These are phyloP conservation scores for Leccinum imitatum DNA, from an alignment of 768 basidiomycete genomes.

Conservation along the genomic window DNA sequence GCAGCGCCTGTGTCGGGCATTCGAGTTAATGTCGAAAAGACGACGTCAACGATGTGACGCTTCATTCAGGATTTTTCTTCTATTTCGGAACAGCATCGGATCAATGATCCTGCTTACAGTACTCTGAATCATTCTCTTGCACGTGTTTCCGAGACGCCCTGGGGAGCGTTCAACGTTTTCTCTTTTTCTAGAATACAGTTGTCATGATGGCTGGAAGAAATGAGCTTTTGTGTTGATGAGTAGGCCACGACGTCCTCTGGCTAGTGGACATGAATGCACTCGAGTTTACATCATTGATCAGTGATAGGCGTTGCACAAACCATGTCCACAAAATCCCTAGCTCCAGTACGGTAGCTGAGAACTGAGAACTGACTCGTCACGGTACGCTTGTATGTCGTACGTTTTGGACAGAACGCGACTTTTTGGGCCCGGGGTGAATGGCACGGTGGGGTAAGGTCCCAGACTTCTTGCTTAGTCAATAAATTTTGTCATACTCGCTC, in stretches of 20 bases:
- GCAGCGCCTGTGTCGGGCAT: conserved; percentile 40
- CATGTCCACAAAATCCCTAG: too few species aligned
- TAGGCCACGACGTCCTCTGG: background rate
- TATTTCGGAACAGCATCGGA: conserved; percentile 26
- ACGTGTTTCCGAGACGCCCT: conserved; percentile 13
- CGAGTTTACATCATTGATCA: too few species aligned
- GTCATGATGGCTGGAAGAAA: conserved; percentile 15
- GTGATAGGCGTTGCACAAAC: too few species aligned
- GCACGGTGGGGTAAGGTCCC: too few species aligned
- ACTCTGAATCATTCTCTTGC: conserved; percentile 20
- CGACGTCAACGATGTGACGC: conserved; percentile 47
- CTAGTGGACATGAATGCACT: too few species aligned
- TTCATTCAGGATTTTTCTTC: conserved; percentile 11
- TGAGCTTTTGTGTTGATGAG: conserved; percentile 8
- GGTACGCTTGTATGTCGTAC: too few species aligned
- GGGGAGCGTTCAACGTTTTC: conserved; percentile 13
- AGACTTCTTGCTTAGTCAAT: too few species aligned
- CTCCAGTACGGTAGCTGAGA: too few species aligned
- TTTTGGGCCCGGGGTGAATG: too few species aligned
- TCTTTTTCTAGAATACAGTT: conserved; percentile 24
- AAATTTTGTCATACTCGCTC: too few species aligned
- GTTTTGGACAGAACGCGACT: too few species aligned
- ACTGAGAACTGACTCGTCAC: too few species aligned
- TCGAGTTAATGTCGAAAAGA: conserved; percentile 62
- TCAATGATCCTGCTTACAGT: conserved; percentile 26